These are phyloP conservation scores for Colletotrichum lindemuthianum DNA, from an alignment of 2,329 filamentous ascomycete genomes.

Conservation along the genomic window DNA sequence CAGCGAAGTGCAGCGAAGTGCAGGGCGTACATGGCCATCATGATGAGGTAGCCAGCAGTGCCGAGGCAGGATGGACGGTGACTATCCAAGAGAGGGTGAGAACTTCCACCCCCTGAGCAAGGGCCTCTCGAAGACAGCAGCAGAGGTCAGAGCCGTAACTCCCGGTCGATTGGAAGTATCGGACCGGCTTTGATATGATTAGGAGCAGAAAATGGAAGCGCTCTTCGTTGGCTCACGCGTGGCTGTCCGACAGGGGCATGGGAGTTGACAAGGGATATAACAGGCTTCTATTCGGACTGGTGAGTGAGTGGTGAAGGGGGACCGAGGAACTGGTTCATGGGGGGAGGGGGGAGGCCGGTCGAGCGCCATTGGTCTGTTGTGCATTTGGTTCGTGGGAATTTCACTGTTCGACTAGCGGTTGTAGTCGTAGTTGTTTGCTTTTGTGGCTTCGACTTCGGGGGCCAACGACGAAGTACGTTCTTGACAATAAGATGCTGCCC, in stretches of 20 bases:
- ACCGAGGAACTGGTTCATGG: slow-evolving; percentile 11
- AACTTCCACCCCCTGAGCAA: too few species aligned
- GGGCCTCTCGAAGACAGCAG: too few species aligned
- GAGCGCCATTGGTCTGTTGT: not conserved
- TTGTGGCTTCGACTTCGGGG: not conserved
- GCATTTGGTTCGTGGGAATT: slow-evolving; percentile 6
- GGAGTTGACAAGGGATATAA: not conserved
- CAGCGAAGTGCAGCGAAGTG: too few species aligned
- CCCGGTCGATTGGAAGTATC: too few species aligned
- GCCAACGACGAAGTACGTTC: not conserved
- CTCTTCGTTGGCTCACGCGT: not conserved
- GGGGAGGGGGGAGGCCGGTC: not conserved
- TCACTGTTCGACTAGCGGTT: not conserved
- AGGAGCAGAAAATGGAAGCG: too few species aligned
- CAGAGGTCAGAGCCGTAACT: too few species aligned
- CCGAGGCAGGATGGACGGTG: too few species aligned
- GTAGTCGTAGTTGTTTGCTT: slow-evolving; percentile 15
- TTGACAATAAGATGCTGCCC: not conserved
- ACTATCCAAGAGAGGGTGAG: too few species aligned
- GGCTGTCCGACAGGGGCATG: slow-evolving; percentile 4
- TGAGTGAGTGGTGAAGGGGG: not conserved
- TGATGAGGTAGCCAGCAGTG: too few species aligned
- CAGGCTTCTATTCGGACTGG: not conserved
- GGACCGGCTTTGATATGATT: too few species aligned
- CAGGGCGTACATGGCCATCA: too few species aligned